Evolutionary conservation across 352 stramenopile genomes (phyloP), one percentile per base, ranked within the genome.

Genomic region (Phytophthora fragariaefolia): DNA sequence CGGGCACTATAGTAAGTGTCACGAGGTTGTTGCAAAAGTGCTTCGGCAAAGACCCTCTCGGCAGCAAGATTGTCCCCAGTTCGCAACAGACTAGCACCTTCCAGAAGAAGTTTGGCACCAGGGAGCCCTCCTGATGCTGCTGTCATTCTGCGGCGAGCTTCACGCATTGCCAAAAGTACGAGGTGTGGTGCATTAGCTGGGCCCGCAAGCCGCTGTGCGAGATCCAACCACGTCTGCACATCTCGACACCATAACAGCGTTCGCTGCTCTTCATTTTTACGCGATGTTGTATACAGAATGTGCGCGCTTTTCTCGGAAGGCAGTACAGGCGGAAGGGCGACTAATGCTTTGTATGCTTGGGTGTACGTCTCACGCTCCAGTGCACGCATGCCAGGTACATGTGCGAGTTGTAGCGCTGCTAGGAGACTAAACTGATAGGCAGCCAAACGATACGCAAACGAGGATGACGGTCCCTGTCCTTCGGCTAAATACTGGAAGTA

Each of bases 401-500:
- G 73, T 12, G 87, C 71, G 10, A 92, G 64, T 47, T 91, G 73
- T 9, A 87, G 50, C 15, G 76, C 83, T 36, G 85, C 72, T 22
- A 93, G 55, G 18, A 93, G 47, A 36, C 82, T 64, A 42, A 93
- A 50, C 24, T 90, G 82, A 61, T 91, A 91, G 13, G 61, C 63
- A 24, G 66, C 55, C 1, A 92, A 46, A 26, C 74, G 79, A 63
- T 78, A 76, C 5, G 82, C 83, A 22, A 69, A 48, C 10, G 48
- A 59, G 7, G 57, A 69, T 22, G 66, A 60, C 18, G 59, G 49
- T 38, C 66, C 66, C 1, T 83, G 82, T 2, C 79, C 79, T 10
- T 92, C 82, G 4, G 82, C 73, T 28, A 93, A 34, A 58, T 91
- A 85, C 51, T 87, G 73, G 30, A 93, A 89, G 53, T 93, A 92